Conservation (phyloP, 345 rosid genomes). For the Salix arbutifolia region DNA sequence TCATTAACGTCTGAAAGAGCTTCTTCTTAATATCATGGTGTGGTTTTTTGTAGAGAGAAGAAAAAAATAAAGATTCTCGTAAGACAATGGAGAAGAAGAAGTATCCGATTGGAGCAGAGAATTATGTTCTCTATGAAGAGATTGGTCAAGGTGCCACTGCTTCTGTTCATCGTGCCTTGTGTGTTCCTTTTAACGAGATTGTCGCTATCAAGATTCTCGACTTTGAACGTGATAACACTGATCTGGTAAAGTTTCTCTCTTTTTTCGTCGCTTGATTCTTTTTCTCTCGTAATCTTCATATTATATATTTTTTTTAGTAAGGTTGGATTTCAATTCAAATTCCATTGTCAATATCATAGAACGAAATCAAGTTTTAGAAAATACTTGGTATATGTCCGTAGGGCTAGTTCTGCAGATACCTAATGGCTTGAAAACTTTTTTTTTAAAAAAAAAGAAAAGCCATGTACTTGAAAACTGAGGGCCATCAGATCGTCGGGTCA, state of each 20-base stretch:
- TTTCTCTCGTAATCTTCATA: background rate
- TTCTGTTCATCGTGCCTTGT: constrained; percentile 74
- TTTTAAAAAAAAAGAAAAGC: no score
- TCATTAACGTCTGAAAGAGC: background rate
- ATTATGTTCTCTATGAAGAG: constrained; percentile 66
- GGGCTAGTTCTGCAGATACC: no score
- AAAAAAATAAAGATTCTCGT: no score
- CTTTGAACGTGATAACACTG: constrained; percentile 84
- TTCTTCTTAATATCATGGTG: background rate
- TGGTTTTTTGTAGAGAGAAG: background rate
- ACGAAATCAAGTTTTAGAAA: no score
- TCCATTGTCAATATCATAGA: background rate
- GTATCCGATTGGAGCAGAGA: constrained; percentile 81
- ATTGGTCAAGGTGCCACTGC: constrained; percentile 95
- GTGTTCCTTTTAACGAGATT: constrained; percentile 61
- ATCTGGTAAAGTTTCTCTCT: constrained; percentile 48
- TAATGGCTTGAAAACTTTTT: no score
- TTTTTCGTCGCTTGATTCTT: background rate
- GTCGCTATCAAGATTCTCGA: constrained; percentile 96
- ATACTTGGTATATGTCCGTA: no score
- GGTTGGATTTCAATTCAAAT: background rate
- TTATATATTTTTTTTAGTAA: background rate
- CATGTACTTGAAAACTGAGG: no score
- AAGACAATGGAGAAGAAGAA: constrained; percentile 71
- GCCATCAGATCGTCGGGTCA: no score